Conservation (phyloP, 1,284 basidiomycete genomes). For the Pascua sp. region DNA sequence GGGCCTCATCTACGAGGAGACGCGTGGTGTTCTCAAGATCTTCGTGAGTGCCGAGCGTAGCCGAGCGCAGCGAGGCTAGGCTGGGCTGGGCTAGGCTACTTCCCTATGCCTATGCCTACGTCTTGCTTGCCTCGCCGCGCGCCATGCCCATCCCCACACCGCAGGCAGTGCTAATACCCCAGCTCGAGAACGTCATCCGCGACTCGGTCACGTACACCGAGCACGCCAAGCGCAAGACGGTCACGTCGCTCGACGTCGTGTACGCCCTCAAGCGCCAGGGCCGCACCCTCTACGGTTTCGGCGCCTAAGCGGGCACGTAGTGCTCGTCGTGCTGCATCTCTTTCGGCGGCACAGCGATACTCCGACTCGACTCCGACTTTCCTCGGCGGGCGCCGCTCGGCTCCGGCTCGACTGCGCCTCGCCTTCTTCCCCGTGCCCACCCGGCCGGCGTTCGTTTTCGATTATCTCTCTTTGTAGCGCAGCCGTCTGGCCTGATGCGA, state of each 20-base stretch:
- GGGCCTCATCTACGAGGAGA: conserved; percentile 89
- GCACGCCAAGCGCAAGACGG: conserved; percentile 88
- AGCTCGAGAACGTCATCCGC: conserved; percentile 65
- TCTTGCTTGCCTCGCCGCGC: conserved; percentile 1
- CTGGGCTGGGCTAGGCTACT: no score
- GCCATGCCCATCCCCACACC: no score
- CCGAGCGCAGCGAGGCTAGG: neutral
- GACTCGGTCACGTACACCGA: conserved; percentile 88
- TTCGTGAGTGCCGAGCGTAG: conserved; percentile 50
- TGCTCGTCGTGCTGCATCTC: neutral
- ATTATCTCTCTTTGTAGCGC: conserved; percentile 12
- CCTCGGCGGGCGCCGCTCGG: neutral
- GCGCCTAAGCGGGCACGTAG: conserved; percentile 54
- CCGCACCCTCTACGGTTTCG: conserved; percentile 81
- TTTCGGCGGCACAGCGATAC: neutral
- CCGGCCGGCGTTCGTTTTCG: conserved; percentile 12
- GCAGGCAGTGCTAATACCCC: neutral
- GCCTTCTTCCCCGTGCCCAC: neutral
- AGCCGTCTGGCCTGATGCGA: conserved; percentile 16
- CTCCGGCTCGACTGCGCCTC: neutral
- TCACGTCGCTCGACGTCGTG: conserved; percentile 73
- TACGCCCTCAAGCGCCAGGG: conserved; percentile 90
- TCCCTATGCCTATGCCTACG: no score
- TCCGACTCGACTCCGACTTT: neutral
- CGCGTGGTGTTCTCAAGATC: conserved; percentile 76